Conservation (phyloP, 305 asterid species). For the Ajuga reptans region DNA sequence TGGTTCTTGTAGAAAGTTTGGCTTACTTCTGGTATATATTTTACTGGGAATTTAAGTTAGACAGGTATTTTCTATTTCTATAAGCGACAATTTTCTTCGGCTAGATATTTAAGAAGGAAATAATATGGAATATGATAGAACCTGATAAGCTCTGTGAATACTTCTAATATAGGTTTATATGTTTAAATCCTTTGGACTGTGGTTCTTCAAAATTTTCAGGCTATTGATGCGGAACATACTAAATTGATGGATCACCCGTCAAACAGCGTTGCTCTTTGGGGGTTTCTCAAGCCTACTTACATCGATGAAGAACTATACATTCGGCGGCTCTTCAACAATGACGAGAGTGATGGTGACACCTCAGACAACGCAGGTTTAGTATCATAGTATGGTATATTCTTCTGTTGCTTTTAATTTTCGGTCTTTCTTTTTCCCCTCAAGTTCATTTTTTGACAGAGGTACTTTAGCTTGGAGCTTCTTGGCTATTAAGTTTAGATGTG, state of each 20-base stretch:
- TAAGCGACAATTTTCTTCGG: not conserved
- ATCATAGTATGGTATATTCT: not conserved
- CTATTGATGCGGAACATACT: constrained; percentile 41
- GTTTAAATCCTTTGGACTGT: constrained; percentile 4
- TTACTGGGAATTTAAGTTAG: not conserved
- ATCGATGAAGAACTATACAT: constrained; percentile 57
- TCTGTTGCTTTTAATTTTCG: not conserved
- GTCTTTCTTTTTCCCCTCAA: not conserved
- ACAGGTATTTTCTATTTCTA: not conserved
- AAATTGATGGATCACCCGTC: constrained; percentile 58
- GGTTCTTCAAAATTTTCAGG: constrained; percentile 32
- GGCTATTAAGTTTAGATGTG: not conserved
- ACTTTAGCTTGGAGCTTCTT: not conserved
- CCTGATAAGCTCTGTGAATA: not conserved
- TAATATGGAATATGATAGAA: not conserved
- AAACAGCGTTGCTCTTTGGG: constrained; percentile 66
- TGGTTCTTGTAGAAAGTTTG: constrained; percentile 15
- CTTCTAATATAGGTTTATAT: not conserved
- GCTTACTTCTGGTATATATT: not conserved
- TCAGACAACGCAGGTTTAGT: constrained; percentile 40
- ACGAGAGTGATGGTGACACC: constrained; percentile 39
- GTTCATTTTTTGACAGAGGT: not conserved
- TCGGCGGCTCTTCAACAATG: constrained; percentile 48
- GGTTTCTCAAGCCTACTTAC: constrained; percentile 56
- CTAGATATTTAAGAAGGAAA: constrained; percentile 1